Evolutionary conservation across 495 filamentous ascomycete species (phyloP), one percentile per base, ranked within the genome.

Genomic region (Durotheca rogersii): DNA sequence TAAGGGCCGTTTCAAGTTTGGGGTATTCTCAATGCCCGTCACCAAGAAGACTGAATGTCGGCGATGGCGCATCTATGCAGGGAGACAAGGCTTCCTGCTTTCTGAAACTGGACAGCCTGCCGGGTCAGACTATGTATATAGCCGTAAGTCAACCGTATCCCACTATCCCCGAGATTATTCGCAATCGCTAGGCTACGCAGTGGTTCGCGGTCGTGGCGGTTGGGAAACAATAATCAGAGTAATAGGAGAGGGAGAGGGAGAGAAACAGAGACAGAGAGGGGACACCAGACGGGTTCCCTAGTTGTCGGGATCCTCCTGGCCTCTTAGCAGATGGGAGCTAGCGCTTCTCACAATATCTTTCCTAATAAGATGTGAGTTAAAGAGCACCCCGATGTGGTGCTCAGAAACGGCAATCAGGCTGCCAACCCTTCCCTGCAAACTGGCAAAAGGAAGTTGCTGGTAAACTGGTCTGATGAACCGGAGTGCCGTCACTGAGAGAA

Each of bases 1-100:
- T 19, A 50, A 27, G 40, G 52, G 37, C 34, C 49, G 56, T 59
- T 59, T 59, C 56, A 59, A 54, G 46, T 59, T 54, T 50, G 56
- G 39, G 41, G 56, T 59, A 54, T 50, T 23, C 40, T 43, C 43
- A 48, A 59, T 54, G 56, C 56, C 40, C 39, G 41, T 31, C 32
- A 32, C 45, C 34, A 41, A 19, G n/a, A 49, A 29, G 40, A 46
- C 50, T 42, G 50, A 41, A 37, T 9, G 23, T 4, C 9, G 23
- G 15, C 34, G 35, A 41, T 34, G 35, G 45, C 44, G 30, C 44
- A 46, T 36, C 21, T 53, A 48, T 33, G 36, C 44, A 46, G 34
- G 48, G 46, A 41, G 6, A 34, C 44, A 49, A 37, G 50, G 44
- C 51, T 27, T 27, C 39, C 46, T 50, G 36, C n/a, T n/a, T n/a